These are phyloP conservation scores for Coemansia sp. DNA, from an alignment of 192 early-diverging fungal genomes.

Conservation along the genomic window DNA sequence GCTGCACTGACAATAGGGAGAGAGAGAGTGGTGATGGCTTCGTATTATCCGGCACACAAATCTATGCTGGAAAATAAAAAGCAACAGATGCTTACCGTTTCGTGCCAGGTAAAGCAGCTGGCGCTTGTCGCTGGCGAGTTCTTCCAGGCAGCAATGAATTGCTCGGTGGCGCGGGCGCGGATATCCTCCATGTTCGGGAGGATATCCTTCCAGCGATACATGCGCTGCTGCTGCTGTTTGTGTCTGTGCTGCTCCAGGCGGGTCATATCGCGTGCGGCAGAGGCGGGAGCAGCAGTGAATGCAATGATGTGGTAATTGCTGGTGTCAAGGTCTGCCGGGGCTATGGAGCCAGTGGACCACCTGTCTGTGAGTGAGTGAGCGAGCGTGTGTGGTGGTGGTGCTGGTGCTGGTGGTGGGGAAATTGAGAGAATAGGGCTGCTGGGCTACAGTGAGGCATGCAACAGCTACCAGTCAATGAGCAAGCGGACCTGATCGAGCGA, in stretches of 20 bases:
- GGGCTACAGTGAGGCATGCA: no score
- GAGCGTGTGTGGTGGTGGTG: no score
- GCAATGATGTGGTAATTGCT: background rate
- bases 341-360: no score
- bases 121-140: constrained; percentile 22
- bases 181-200: constrained; percentile 55
- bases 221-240: constrained; percentile 3
- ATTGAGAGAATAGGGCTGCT: background rate
- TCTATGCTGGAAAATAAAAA: background rate
- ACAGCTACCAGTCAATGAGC: constrained; percentile 19
- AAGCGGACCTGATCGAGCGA: constrained; percentile 4
- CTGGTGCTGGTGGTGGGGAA: no score
- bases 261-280: background rate
- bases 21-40: background rate
- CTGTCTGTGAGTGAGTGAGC: no score
- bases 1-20: background rate
- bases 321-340: background rate
- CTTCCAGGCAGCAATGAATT: constrained; percentile 51
- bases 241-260: background rate
- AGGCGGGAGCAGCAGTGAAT: constrained; percentile 6
- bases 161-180: constrained; percentile 46
- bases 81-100: constrained; percentile 37
- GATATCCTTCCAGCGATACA: constrained; percentile 51
- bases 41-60: constrained; percentile 1
- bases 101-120: constrained; percentile 53